Evolutionary conservation across 768 basidiomycete genomes (phyloP), one percentile per base, ranked within the genome.

Genomic region (Mycena capillaripes): DNA sequence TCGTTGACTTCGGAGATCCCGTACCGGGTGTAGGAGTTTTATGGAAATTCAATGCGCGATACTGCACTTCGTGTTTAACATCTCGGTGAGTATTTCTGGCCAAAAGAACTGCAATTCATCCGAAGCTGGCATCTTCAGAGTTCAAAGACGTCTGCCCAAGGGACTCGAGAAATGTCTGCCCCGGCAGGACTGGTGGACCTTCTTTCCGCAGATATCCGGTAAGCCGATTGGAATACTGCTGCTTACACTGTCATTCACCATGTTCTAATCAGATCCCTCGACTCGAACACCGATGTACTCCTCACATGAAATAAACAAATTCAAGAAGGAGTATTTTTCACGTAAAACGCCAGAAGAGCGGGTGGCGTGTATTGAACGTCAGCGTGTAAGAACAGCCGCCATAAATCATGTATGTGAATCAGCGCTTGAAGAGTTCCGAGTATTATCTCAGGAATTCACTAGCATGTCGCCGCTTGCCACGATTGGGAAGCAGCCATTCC

Each of bases 21-120:
- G 57, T 59, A 1, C 57, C 57, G 0, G 57, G 57, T 14, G 29
- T 38, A 27, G 34, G n/a, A 23, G 36, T 59, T 12, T 21, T 25
- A n/a, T 59, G 57, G 57, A 7, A n/a, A 12, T 38, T 59, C 36
- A 59, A 59, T 59, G 34, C 57, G 34, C 57, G 57, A 36, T 38
- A 38, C 23, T 59, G 57, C 57, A 10, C 4, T 27, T 38, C 25
- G 23, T 59, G 57, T 40, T 17, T 59, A n/a, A 7, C 38, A 25
- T 38, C 36, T 6, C 57, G 40, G 57, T 59, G 34, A 0, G 57
- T 23, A 19, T 9, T 9, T 30, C n/a, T 14, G 4, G 4, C 17
- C 9, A 2, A 32, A 27, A 1, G 27, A 12, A 12, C 50, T 16
- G 27, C 9, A 29, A 25, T 48, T 10, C 3, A 16, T 12, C 30